Percentiles rank a stretch among this genome's conserved stretches.
Conservation (phyloP, 768 basidiomycete species). For the Rhizopogon salebrosus region DNA sequence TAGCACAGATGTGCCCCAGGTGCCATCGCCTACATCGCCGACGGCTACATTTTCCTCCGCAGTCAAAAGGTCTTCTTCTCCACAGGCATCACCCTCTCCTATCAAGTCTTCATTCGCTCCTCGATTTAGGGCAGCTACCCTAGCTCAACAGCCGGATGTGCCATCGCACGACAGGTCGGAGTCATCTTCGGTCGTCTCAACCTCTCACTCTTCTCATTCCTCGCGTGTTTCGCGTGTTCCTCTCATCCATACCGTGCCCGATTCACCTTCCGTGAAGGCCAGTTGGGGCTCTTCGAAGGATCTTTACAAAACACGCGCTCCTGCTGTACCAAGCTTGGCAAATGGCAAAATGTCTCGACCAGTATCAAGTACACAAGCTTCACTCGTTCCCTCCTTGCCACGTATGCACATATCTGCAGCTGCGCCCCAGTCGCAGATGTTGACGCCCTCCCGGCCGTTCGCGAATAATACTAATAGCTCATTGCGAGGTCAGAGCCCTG, state of each 20-base stretch:
- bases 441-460: conserved; percentile 51
- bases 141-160: not conserved
- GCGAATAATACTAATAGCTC: conserved; percentile 30
- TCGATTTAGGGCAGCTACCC: conserved; percentile 11
- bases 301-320: conserved; percentile 9
- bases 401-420: conserved; percentile 9
- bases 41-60: not conserved
- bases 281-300: conserved; percentile 2
- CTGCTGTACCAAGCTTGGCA: conserved; percentile 6
- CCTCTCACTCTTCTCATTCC: conserved; percentile 16
- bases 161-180: conserved; percentile 23
- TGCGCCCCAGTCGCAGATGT: conserved; percentile 15
- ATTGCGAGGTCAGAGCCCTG: conserved; percentile 58
- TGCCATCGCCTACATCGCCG: conserved; percentile 3
- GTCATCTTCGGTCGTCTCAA: conserved; percentile 17
- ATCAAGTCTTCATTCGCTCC: conserved; percentile 9
- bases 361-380: conserved; percentile 4
- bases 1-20: conserved; percentile 14
- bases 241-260: conserved; percentile 26
- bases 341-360: conserved; percentile 11
- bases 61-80: conserved; percentile 3
- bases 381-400: conserved; percentile 7
- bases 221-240: conserved; percentile 25
- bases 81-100: conserved; percentile 2
- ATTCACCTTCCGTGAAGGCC: conserved; percentile 27